phyloP scores from a whole-genome alignment of 345 rosid genomes.

The Eucalyptus sp. region DNA sequence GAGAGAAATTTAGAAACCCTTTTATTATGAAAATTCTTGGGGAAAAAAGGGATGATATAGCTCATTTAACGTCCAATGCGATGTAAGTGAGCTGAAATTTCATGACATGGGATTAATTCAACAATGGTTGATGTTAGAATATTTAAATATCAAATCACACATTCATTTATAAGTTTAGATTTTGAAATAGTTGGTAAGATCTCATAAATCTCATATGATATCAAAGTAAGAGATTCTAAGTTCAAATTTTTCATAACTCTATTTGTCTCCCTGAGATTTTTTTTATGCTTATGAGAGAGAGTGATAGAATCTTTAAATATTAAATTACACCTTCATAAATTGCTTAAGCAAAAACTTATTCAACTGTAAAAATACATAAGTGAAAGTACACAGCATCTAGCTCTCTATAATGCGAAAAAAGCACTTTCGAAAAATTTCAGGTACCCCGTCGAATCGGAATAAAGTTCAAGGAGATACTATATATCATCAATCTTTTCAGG shows the following conservation, averaged over 20 bases:
- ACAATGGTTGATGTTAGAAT: not conserved
- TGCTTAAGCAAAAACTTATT: too few species aligned
- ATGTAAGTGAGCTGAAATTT: not conserved
- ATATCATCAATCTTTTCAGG: not conserved
- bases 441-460: not conserved
- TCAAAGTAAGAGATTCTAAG: not conserved
- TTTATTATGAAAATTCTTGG: not conserved
- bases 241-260: not conserved
- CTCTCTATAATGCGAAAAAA: not conserved
- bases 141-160: not conserved
- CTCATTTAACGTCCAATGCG: not conserved
- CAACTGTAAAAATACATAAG: too few species aligned
- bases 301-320: too few species aligned
- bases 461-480: not conserved
- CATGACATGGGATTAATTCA: not conserved
- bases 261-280: too few species aligned
- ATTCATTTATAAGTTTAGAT: not conserved
- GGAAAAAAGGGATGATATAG: not conserved
- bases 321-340: too few species aligned
- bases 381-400: not conserved
- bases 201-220: not conserved
- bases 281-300: too few species aligned
- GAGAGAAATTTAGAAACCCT: not conserved
- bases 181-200: not conserved
- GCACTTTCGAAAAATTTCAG: not conserved